Evolutionary conservation across 2,329 filamentous ascomycete genomes (phyloP), one percentile per base, ranked within the genome.

Genomic region (Triangularia verruculosa): DNA sequence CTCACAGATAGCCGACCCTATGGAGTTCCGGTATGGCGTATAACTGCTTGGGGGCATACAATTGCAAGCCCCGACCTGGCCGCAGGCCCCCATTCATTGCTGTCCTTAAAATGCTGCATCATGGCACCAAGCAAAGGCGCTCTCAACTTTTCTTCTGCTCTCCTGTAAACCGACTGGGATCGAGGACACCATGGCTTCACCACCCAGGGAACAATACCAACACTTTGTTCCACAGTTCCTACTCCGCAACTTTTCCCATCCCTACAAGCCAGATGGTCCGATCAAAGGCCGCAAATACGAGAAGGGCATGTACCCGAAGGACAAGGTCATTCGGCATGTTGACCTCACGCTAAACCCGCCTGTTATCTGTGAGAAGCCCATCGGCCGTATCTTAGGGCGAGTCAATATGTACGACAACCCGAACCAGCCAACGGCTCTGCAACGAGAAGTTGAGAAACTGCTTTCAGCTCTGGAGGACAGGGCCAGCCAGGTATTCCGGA

Each of bases 371-470:
- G 67, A 69, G 57, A 70, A 67, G 24, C 64, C 64, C 3, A 61
- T 69, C 53, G 63, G 61, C n/a, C 64, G 65, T 3, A 66, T 69
- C 51, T 47, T 70, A 3, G 69, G 69, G 11, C 54, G 63, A 53
- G 64, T 62, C 54, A 64, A 69, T 60, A 69, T 70, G 67, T 70
- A 70, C 55, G 30, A 65, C n/a, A 64, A 70, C 61, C 56, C 59
- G 27, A 66, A 34, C 63, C 64, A 65, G 57, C 57, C 64, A 2
- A n/a, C 52, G 43, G 12, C 57, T 3, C 30, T 62, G n/a, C 56
- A 65, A 15, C 57, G 62, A 27, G 39, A 64, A 4, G 56, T 68
- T 11, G 68, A 70, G 28, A 28, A 47, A 9, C 17, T 66, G 57
- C 27, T 70, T 9, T 61, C 62, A 9, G 58, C 59, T n/a, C 58